These are phyloP conservation scores for Eutypella sp. DNA, from an alignment of 2,329 filamentous ascomycete genomes.

Conservation along the genomic window DNA sequence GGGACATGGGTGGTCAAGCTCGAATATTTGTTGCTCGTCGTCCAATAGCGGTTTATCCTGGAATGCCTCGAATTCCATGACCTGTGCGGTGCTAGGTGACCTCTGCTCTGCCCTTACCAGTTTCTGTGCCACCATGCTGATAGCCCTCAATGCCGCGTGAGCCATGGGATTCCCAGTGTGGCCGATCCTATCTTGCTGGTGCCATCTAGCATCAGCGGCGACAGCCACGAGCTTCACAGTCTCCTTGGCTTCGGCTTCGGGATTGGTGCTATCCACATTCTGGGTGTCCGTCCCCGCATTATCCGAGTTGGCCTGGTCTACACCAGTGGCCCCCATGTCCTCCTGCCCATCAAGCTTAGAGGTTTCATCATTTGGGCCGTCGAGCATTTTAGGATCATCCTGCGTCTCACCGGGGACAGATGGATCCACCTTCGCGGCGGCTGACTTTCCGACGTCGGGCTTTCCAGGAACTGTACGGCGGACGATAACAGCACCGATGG, in stretches of 20 bases:
- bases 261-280: conserved; percentile 6
- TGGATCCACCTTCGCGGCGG: conserved; percentile 10
- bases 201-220: conserved; percentile 72
- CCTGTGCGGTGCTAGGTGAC: conserved; percentile 29
- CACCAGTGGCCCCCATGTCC: background rate
- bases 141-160: conserved; percentile 71
- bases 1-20: conserved; percentile 58
- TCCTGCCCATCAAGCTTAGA: background rate
- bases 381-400: conserved; percentile 8
- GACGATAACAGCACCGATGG: conserved; percentile 71
- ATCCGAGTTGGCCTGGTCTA: conserved; percentile 5
- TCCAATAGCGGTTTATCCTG: conserved; percentile 64
- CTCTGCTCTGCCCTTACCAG: conserved; percentile 52
- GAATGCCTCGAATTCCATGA: conserved; percentile 58
- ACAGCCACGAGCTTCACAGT: conserved; percentile 59
- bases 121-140: conserved; percentile 75
- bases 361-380: conserved; percentile 5
- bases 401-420: conserved; percentile 18
- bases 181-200: conserved; percentile 42
- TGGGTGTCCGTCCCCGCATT: conserved; percentile 4
- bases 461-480: conserved; percentile 44
- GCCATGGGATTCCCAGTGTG: conserved; percentile 68
- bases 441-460: conserved; percentile 12
- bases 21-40: conserved; percentile 59
- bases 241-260: conserved; percentile 27